Conservation (phyloP, 306 rosid genomes). For the Abrus pulchellus region DNA sequence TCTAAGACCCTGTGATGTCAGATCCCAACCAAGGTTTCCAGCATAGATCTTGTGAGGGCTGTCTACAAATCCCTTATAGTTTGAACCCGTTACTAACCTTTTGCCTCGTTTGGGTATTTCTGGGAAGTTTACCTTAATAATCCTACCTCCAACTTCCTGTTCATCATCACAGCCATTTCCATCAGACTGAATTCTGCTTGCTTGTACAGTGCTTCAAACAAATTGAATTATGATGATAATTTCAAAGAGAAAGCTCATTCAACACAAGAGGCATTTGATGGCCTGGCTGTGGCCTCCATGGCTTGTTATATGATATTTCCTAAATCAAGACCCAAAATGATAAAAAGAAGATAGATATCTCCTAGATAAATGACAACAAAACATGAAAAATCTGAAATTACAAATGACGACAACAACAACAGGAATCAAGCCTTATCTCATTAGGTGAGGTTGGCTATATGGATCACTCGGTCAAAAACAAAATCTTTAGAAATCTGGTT, state of each 20-base stretch:
- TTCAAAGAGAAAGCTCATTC: background rate
- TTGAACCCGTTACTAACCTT: slow-evolving; percentile 59
- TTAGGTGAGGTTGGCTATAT: too few relatives aligned
- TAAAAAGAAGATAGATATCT: background rate
- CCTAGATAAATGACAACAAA: background rate
- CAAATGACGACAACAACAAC: too few relatives aligned
- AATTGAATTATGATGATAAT: background rate
- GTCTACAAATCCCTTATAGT: slow-evolving; percentile 66
- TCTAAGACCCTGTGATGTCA: slow-evolving; percentile 71
- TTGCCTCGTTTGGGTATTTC: slow-evolving; percentile 77
- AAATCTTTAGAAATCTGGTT: too few relatives aligned
- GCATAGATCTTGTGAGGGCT: slow-evolving; percentile 85
- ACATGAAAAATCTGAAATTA: background rate
- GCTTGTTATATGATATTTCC: background rate
- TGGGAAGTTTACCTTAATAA: slow-evolving; percentile 76
- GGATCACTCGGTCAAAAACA: too few relatives aligned
- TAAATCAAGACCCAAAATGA: background rate
- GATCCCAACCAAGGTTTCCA: slow-evolving; percentile 82
- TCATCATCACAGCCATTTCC: slow-evolving; percentile 41
- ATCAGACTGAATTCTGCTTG: background rate
- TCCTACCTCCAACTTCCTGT: slow-evolving; percentile 77
- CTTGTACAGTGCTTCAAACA: background rate
- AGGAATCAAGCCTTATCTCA: too few relatives aligned
- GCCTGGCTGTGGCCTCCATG: background rate
- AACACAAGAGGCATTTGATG: background rate